These are phyloP conservation scores for Cetraspora pellucida DNA, from an alignment of 192 early-diverging fungal species.

Conservation along the genomic window DNA sequence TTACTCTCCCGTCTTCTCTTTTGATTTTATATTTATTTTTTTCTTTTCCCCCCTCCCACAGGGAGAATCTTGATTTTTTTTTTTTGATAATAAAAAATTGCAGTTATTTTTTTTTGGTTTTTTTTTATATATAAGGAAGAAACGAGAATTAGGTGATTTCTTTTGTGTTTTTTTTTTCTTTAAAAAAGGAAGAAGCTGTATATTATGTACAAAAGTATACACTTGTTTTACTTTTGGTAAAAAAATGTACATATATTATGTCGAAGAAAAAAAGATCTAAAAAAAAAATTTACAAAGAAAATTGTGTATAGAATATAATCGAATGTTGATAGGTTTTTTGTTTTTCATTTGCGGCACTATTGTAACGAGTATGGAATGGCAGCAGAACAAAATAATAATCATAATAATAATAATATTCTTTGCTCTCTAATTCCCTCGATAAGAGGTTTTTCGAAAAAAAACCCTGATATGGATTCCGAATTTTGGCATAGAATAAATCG, in stretches of 20 bases:
- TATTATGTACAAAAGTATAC: background rate
- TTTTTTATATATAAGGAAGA: too few species aligned
- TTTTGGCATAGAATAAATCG: background rate
- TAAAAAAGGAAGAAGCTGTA: background rate
- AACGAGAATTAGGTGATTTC: too few species aligned
- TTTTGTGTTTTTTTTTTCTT: background rate
- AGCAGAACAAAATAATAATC: too few species aligned
- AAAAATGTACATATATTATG: background rate
- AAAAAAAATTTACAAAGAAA: background rate
- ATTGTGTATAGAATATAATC: too few species aligned
- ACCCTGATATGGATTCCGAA: background rate
- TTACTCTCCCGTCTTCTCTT: slow-evolving; percentile 22
- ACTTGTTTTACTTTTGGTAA: background rate
- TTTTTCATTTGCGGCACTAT: slow-evolving; percentile 1
- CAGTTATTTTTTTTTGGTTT: too few species aligned
- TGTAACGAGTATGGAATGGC: background rate
- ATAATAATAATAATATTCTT: background rate
- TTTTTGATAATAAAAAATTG: too few species aligned
- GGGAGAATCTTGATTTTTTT: slow-evolving; percentile 9
- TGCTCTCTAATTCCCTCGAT: background rate
- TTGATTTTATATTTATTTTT: slow-evolving; percentile 9
- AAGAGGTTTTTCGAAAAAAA: background rate
- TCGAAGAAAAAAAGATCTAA: background rate
- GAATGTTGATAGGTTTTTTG: background rate
- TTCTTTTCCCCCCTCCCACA: slow-evolving; percentile 21